A percentile compares a stretch with the other conserved stretches of the same genome.
phyloP scores from a whole-genome alignment of 1,139 yeast species.

The Nakaseomyces uthaithaninus region DNA sequence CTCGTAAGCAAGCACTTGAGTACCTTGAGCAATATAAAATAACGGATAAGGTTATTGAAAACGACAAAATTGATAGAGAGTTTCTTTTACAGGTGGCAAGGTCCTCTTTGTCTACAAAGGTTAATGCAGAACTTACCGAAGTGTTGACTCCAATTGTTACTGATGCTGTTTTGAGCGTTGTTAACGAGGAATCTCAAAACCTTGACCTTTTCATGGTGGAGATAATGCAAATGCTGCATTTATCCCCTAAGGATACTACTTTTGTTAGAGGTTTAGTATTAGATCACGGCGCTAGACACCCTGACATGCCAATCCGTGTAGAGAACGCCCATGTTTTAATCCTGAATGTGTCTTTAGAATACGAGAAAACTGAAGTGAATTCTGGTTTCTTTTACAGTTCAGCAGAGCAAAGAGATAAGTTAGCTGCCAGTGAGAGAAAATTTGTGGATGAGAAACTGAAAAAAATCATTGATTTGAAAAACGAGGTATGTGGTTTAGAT shows the following conservation, averaged over 20 bases:
- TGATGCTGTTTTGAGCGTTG: constrained; percentile 84
- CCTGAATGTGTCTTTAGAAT: constrained; percentile 88
- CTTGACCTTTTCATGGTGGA: constrained; percentile 96
- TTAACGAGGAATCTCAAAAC: constrained; percentile 42
- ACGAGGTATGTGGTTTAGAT: constrained; percentile 77
- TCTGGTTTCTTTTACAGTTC: constrained; percentile 90
- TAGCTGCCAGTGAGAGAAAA: constrained; percentile 87
- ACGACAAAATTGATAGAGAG: constrained; percentile 60
- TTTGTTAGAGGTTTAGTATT: constrained; percentile 83
- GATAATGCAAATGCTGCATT: constrained; percentile 96
- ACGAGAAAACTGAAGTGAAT: constrained; percentile 96
- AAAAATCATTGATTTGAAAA: constrained; percentile 87
- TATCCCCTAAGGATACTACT: constrained; percentile 73
- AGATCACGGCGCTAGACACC: constrained; percentile 99
- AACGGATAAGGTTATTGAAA: constrained; percentile 31
- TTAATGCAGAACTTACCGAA: constrained; percentile 64
- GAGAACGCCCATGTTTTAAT: constrained; percentile 79
- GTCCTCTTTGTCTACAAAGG: constrained; percentile 82
- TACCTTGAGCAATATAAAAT: constrained; percentile 57
- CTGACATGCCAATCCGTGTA: constrained; percentile 92
- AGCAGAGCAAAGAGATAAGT: constrained; percentile 93
- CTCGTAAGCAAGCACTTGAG: constrained; percentile 65
- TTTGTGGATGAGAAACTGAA: constrained; percentile 91
- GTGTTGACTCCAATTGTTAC: constrained; percentile 89
- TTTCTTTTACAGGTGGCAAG: constrained; percentile 85